Evolutionary conservation across 2,329 filamentous ascomycete genomes (phyloP).

Genomic region (Xylariaceae sp.): DNA sequence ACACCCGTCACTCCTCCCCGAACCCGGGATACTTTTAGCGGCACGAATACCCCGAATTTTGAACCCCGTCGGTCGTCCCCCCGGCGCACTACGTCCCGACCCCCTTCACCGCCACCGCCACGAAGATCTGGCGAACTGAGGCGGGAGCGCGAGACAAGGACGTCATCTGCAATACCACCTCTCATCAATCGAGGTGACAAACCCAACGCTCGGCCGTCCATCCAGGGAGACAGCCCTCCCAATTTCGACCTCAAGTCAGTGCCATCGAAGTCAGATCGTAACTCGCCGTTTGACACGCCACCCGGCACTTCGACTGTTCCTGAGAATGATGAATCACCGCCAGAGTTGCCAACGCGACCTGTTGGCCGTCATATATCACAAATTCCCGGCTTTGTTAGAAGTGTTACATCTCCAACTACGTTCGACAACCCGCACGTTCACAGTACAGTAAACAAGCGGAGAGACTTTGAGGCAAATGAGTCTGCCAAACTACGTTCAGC

Average conservation of each 20-base stretch:
- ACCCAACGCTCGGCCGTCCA: constrained; percentile 57
- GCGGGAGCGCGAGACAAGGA: constrained; percentile 44
- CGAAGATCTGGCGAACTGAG: constrained; percentile 57
- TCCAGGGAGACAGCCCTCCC: constrained; percentile 27
- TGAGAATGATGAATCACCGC: constrained; percentile 46
- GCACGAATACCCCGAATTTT: constrained; percentile 50
- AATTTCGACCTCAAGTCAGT: constrained; percentile 35
- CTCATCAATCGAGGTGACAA: constrained; percentile 79
- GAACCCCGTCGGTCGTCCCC: constrained; percentile 46
- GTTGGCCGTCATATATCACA: constrained; percentile 41
- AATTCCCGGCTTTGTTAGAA: constrained; percentile 28
- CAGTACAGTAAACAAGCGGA: constrained; percentile 42
- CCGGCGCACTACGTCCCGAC: constrained; percentile 44
- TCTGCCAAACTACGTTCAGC: constrained; percentile 36
- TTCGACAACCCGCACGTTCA: constrained; percentile 54
- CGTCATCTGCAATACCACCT: constrained; percentile 54
- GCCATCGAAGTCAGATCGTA: constrained; percentile 38
- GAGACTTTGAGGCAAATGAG: constrained; percentile 42
- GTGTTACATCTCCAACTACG: constrained; percentile 33
- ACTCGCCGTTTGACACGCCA: constrained; percentile 84
- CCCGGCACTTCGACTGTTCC: constrained; percentile 66
- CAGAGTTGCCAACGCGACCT: constrained; percentile 47
- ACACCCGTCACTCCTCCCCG: constrained; percentile 41
- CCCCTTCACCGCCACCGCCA: constrained; percentile 61
- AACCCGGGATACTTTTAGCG: constrained; percentile 52